These are phyloP conservation scores for Coleophoma eucalyptorum DNA, from an alignment of 2,329 filamentous ascomycete species.

Conservation along the genomic window DNA sequence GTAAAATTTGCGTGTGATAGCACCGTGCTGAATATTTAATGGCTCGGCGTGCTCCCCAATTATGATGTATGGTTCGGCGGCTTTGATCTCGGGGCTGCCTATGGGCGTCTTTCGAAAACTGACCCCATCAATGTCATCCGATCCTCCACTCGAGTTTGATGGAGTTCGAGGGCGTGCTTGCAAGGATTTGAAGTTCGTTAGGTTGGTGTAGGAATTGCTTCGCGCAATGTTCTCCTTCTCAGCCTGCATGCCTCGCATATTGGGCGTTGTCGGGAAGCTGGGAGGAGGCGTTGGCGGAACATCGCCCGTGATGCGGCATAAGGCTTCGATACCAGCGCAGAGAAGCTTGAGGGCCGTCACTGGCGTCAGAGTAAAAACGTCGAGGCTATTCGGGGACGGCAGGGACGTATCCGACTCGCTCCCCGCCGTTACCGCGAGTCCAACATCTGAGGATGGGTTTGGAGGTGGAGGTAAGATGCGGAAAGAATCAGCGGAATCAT, in stretches of 20 bases:
- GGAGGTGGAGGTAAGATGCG: slow-evolving; percentile 23
- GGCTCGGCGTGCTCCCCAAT: slow-evolving; percentile 69
- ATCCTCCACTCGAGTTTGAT: slow-evolving; percentile 16
- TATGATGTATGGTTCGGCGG: slow-evolving; percentile 48
- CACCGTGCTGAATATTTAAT: slow-evolving; percentile 73
- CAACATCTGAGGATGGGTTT: slow-evolving; percentile 23
- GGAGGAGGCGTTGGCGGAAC: slow-evolving; percentile 76
- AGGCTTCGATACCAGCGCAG: slow-evolving; percentile 65
- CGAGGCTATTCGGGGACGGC: slow-evolving; percentile 41
- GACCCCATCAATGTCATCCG: slow-evolving; percentile 50
- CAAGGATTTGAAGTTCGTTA: slow-evolving; percentile 24
- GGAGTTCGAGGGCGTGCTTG: slow-evolving; percentile 24
- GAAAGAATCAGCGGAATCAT: slow-evolving; percentile 22
- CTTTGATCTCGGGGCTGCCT: slow-evolving; percentile 16
- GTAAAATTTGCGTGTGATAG: slow-evolving; percentile 90
- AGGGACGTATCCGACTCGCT: slow-evolving; percentile 22
- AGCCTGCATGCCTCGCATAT: slow-evolving; percentile 59
- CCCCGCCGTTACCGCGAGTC: slow-evolving; percentile 16
- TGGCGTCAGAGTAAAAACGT: slow-evolving; percentile 70
- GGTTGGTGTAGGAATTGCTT: slow-evolving; percentile 46
- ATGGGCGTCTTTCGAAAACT: slow-evolving; percentile 35
- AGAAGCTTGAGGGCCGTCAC: slow-evolving; percentile 76
- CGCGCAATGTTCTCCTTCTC: slow-evolving; percentile 59
- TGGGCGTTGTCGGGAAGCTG: slow-evolving; percentile 56
- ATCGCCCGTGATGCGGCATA: slow-evolving; percentile 72